Evolutionary conservation across 2,329 filamentous ascomycete genomes (phyloP).

Genomic region (Pseudocercospora ulei): DNA sequence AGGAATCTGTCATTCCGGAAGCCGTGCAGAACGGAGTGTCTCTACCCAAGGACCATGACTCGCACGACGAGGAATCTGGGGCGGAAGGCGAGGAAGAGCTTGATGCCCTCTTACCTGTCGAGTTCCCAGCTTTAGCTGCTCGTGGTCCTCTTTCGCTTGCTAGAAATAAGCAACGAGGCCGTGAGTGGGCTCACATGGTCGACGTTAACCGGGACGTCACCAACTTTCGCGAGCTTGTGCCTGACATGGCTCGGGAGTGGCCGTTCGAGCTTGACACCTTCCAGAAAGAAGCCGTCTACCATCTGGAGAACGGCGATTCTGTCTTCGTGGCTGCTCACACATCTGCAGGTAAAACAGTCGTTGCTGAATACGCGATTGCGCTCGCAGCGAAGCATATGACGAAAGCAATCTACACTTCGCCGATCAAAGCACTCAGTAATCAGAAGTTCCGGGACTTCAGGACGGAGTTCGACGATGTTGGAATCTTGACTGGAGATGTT

Average conservation of each 20-base stretch:
- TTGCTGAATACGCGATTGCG: slow-evolving; percentile 95
- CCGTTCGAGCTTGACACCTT: slow-evolving; percentile 96
- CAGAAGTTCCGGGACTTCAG: slow-evolving; percentile 97
- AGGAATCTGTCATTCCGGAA: slow-evolving; percentile 41
- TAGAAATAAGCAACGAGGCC: slow-evolving; percentile 61
- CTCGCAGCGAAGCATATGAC: slow-evolving; percentile 98
- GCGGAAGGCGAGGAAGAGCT: slow-evolving; percentile 53
- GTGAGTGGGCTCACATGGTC: slow-evolving; percentile 97
- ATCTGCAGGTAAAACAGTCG: slow-evolving; percentile 94
- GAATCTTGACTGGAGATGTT: slow-evolving; percentile 92
- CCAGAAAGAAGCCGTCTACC: slow-evolving; percentile 96
- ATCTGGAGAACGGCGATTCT: slow-evolving; percentile 89
- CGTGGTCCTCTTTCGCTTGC: slow-evolving; percentile 65
- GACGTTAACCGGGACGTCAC: slow-evolving; percentile 85
- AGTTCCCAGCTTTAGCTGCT: slow-evolving; percentile 85
- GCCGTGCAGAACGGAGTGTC: slow-evolving; percentile 31
- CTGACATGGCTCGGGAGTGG: slow-evolving; percentile 92
- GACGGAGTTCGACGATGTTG: slow-evolving; percentile 83
- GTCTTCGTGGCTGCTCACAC: slow-evolving; percentile 98
- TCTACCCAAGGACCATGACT: slow-evolving; percentile 35
- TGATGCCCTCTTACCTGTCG: slow-evolving; percentile 76
- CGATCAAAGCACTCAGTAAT: slow-evolving; percentile 96
- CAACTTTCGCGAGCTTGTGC: slow-evolving; percentile 89
- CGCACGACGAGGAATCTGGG: slow-evolving; percentile 36
- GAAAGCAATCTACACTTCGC: slow-evolving; percentile 97